A percentile compares a stretch with the other conserved stretches of the same genome.
These are phyloP conservation scores for Tricholoma flavovirens DNA, from an alignment of 768 basidiomycete species.

Conservation along the genomic window DNA sequence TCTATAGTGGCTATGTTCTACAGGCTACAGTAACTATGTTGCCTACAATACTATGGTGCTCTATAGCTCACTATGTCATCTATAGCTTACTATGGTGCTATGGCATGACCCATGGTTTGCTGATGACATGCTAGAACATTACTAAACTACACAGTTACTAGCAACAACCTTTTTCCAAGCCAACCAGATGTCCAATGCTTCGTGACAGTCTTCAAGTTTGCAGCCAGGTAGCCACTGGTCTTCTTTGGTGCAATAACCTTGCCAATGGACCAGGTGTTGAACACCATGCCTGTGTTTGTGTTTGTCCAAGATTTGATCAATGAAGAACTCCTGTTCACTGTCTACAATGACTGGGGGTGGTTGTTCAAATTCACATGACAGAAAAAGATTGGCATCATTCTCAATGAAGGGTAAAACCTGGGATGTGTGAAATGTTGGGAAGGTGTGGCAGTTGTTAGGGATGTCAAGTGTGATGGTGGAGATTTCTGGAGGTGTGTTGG, in stretches of 20 bases:
- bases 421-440: not conserved
- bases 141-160: no score
- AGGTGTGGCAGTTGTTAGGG: constrained; percentile 5
- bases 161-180: no score
- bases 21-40: no score
- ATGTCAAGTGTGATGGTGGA: not conserved
- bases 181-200: no score
- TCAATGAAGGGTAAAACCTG: not conserved
- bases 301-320: not conserved
- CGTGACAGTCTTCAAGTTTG: constrained; percentile 13
- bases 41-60: no score
- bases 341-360: not conserved
- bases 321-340: not conserved
- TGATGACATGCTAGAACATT: no score
- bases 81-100: no score
- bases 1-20: no score
- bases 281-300: not conserved
- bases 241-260: constrained; percentile 15
- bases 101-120: no score
- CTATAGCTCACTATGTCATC: no score
- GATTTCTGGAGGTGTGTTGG: not conserved
- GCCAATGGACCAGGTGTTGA: constrained; percentile 14
- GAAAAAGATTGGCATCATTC: not conserved
- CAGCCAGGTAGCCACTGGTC: constrained; percentile 17
- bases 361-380: not conserved